Base-by-base conservation (phyloP, 2,329 filamentous ascomycete species). In the Botryosphaeria dothidea region DNA sequence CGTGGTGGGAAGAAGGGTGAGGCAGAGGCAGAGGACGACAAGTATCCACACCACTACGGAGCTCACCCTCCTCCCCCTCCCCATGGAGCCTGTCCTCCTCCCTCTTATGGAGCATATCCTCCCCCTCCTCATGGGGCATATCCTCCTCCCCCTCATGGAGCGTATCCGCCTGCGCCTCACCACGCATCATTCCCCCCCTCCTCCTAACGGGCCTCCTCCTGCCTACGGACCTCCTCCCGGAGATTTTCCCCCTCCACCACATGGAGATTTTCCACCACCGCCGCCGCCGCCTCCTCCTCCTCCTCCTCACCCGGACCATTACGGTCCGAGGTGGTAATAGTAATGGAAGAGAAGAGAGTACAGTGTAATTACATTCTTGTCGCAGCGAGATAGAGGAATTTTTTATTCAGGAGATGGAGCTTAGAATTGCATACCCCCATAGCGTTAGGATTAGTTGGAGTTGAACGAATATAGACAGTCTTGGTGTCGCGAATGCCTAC, bases 61-160 rank as follows among this genome's bases (percentile, higher is more conserved):
- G n/a, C n/a, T n/a, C n/a, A n/a, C n/a, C n/a, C n/a, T n/a, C 51
- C 41, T n/a, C 62, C 62, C 4, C 51, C 49, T 15, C 51, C 62
- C 19, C 51, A 51, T 13, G 54, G 36, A 19, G 23, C 54, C 9
- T 57, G 29, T 15, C 54, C 36, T 13, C 54, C 54, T 15, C 36
- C 31, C 4, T 21, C 51, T 3, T 38, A 56, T 17, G 54, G 54
- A n/a, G 11, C 25, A 11, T 49, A 49, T 23, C 46, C 46, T n/a
- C 46, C 46, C 7, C 21, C 45, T 7, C 46, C 46, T 21, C 51
- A 51, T 13, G 54, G 36, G 11, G 23, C 54, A 9, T 57, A 43
- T 15, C 54, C 36, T 13, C 54, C 54, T 15, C 36, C 31, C 4
- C 34, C 51, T 3, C 25, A 56, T 17, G 54, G 54, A n/a, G 11